phyloP scores from a whole-genome alignment of 768 basidiomycete species.

The Omphalotus guepiniiformis region DNA sequence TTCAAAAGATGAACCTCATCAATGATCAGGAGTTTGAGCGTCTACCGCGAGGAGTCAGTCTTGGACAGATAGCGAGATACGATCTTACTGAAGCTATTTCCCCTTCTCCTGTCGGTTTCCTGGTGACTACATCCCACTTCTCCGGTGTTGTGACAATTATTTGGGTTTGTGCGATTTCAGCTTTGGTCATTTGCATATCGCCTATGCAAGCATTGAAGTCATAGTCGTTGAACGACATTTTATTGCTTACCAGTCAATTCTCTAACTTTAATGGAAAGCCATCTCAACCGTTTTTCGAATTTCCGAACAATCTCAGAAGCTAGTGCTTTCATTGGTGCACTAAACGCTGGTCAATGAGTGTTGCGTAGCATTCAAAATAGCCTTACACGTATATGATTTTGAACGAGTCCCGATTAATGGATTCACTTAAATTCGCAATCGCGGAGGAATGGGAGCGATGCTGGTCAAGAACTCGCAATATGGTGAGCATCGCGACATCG shows the following conservation, averaged over 20 bases:
- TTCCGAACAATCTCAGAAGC: conserved; percentile 95
- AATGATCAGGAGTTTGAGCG: conserved; percentile 90
- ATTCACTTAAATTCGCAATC: conserved; percentile 33
- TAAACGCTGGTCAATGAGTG: conserved; percentile 21
- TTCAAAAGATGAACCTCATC: conserved; percentile 97
- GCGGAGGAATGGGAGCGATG: conserved; percentile 35
- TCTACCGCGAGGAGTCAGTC: conserved; percentile 39
- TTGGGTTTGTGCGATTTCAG: conserved; percentile 92
- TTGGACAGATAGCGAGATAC: neutral
- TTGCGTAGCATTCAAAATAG: neutral
- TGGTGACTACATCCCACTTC: conserved; percentile 99
- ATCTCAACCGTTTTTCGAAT: conserved; percentile 81
- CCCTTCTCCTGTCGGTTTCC: conserved; percentile 95
- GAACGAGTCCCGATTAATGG: conserved; percentile 70
- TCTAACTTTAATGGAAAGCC: conserved; percentile 82
- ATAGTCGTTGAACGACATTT: neutral
- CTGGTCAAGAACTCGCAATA: conserved; percentile 84
- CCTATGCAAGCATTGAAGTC: conserved; percentile 35
- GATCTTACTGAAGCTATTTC: conserved; percentile 83
- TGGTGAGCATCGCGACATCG: conserved; percentile 91
- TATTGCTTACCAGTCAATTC: conserved; percentile 75
- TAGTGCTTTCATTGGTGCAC: conserved; percentile 97
- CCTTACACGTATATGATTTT: conserved; percentile 96
- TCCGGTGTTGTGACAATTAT: conserved; percentile 99
- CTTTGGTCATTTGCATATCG: conserved; percentile 96